Evolutionary conservation across 345 rosid species (phyloP).

Genomic region (Jatropha curcas): DNA sequence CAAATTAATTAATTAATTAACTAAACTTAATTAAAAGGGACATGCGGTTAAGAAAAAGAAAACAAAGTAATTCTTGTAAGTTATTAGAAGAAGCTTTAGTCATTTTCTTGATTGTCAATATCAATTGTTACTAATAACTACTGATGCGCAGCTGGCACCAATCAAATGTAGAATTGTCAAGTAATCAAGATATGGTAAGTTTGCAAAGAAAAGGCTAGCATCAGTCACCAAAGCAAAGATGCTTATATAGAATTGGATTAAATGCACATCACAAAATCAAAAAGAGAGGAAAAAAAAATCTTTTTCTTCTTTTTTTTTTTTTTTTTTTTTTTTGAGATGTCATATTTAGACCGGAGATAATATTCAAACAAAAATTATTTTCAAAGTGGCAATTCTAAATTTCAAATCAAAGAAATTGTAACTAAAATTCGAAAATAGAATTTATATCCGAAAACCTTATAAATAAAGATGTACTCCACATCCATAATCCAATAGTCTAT

Average conservation of each 20-base stretch:
- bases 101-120: constrained; percentile 32
- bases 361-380: too few relatives aligned
- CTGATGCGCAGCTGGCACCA: constrained; percentile 43
- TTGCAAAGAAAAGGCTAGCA: constrained; percentile 26
- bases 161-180: constrained; percentile 27
- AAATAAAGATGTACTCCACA: too few relatives aligned
- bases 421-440: too few relatives aligned
- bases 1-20: background rate
- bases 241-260: constrained; percentile 29
- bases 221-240: constrained; percentile 27
- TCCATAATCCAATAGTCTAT: too few relatives aligned
- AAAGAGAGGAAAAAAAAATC: constrained; percentile 10
- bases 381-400: too few relatives aligned
- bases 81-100: constrained; percentile 14
- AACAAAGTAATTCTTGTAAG: background rate
- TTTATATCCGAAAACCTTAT: too few relatives aligned
- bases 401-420: too few relatives aligned
- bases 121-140: constrained; percentile 15
- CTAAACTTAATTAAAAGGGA: background rate
- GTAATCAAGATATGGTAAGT: constrained; percentile 36
- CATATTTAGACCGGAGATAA: too few relatives aligned
- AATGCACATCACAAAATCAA: constrained; percentile 22
- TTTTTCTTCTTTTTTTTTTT: constrained; percentile 1
- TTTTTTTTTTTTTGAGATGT: constrained; percentile 15
- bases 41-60: background rate